These are phyloP conservation scores for Globisporangium irregulare DNA, from an alignment of 352 stramenopile species.

Conservation along the genomic window DNA sequence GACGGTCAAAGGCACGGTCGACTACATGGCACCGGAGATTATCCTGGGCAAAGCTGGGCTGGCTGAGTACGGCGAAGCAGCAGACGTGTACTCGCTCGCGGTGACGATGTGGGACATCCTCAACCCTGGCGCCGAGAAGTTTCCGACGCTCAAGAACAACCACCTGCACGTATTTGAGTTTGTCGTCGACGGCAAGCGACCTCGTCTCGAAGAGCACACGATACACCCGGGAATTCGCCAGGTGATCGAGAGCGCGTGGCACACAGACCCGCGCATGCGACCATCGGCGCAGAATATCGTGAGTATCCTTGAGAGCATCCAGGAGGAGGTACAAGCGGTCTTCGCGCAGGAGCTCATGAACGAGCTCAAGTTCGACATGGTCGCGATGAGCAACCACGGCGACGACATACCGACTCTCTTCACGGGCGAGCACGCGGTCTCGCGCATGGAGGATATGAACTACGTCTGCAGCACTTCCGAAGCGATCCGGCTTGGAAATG, in stretches of 20 bases:
- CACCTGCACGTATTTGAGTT: slow-evolving; percentile 28
- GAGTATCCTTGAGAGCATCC: slow-evolving; percentile 27
- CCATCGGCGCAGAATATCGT: slow-evolving; percentile 29
- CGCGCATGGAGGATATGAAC: slow-evolving; percentile 40
- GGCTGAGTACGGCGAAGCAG: slow-evolving; percentile 34
- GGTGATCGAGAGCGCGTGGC: slow-evolving; percentile 28
- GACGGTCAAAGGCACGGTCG: slow-evolving; percentile 30
- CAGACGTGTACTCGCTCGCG: slow-evolving; percentile 48
- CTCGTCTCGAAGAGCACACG: slow-evolving; percentile 15
- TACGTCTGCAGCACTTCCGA: slow-evolving; percentile 39
- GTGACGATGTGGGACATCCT: slow-evolving; percentile 60
- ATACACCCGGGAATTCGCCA: slow-evolving; percentile 26
- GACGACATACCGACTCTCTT: slow-evolving; percentile 10
- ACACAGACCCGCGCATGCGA: slow-evolving; percentile 20
- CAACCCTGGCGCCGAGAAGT: slow-evolving; percentile 29
- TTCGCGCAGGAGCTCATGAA: slow-evolving; percentile 28
- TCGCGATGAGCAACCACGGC: slow-evolving; percentile 12
- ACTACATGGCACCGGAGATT: slow-evolving; percentile 63
- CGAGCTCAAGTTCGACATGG: slow-evolving; percentile 15
- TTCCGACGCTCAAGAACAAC: slow-evolving; percentile 17
- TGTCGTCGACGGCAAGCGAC: slow-evolving; percentile 29
- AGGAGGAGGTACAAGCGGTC: slow-evolving; percentile 21
- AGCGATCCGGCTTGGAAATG: slow-evolving; percentile 43
- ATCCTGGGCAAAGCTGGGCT: slow-evolving; percentile 30
- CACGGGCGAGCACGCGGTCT: slow-evolving; percentile 20